Evolutionary conservation across 108 stramenopile genomes (phyloP), one percentile per base, ranked within the genome.

Genomic region (Epithemia pelagica): DNA sequence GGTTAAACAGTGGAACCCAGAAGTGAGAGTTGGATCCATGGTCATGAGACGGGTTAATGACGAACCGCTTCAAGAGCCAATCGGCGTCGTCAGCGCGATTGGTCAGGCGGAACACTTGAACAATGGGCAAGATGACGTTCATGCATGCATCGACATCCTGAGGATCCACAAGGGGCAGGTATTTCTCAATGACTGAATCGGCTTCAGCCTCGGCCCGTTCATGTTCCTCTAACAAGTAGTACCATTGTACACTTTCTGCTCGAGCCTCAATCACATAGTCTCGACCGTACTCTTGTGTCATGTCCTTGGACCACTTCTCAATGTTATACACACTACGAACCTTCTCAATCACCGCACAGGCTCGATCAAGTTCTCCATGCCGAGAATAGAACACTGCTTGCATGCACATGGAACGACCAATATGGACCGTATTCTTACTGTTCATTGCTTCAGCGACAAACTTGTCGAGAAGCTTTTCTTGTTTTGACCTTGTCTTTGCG

Each of bases 351-450:
- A 68, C 54, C 18, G 64, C 73, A 15, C 79, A 26, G 0, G 86
- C 82, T 69, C 74, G 60, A 51, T 87, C 83, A 58, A 79, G 82
- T 23, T 74, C 62, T 1, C 80, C 76, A 29, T 75, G 55, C 23
- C 79, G 64, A 27, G 72, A 76, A 22, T 81, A 65, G 56, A 70
- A 74, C 54, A 75, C 72, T 1, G 73, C 81, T 65, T 84, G 52
- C 81, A 87, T 84, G 58, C 82, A 73, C 2, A 87, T 54, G 21
- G 83, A 82, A 21, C 86, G 76, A 58, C 80, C 70, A 32, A 82
- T 81, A 57, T 87, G 86, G 8, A 87, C 63, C 20, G 76, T 80
- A 59, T 87, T 76, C 19, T 75, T 76, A 54, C 79, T 67, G 10
- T 71, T 67, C 18, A 65, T 71, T 22, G 86, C 79, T 68, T 84